Evolutionary conservation across 1,284 basidiomycete species (phyloP), one percentile per base, ranked within the genome.

Genomic region (Athelia sp.): DNA sequence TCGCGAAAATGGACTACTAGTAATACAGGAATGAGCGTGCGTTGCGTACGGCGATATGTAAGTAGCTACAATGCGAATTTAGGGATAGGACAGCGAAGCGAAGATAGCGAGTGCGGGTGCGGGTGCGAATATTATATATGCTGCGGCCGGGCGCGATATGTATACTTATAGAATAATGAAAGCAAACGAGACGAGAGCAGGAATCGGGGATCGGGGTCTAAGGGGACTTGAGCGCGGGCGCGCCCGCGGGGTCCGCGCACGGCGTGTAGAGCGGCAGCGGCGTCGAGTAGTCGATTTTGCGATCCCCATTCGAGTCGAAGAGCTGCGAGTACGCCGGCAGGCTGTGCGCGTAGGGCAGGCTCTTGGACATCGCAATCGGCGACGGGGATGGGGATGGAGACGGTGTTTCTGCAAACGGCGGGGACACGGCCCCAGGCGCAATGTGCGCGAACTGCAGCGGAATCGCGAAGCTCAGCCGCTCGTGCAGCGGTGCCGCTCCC

Each of bases 241-340:
- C 26, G 26, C 13, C 26, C 26, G 26, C 26, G 6, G 26, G 6
- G 4, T 40, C 8, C 6, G 43, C 13, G 43, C n/a, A 10, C 34
- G 42, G 18, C 31, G 68, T 70, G 58, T 90, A 90, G 14, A 77
- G 68, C 0, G 87, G 87, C 18, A 89, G 66, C 11, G 82, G 86
- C n/a, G 67, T 65, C 14, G 75, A 78, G 54, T 79, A 75, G 57
- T 90, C 85, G 43, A 86, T 71, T 64, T 80, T 85, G 47, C 76
- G 73, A 50, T 87, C 81, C 17, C 89, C 88, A 56, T 87, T 85
- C 19, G 72, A 59, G 58, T 90, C 68, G 64, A 82, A 91, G 17
- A 91, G 72, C 52, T 88, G 84, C 2, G 84, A 87, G 60, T 91
- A 91, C 3, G 82, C 75, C 2, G 88, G 89, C 14, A 90, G 76